phyloP scores from a whole-genome alignment of 495 filamentous ascomycete species.

The Penicillium canariense region DNA sequence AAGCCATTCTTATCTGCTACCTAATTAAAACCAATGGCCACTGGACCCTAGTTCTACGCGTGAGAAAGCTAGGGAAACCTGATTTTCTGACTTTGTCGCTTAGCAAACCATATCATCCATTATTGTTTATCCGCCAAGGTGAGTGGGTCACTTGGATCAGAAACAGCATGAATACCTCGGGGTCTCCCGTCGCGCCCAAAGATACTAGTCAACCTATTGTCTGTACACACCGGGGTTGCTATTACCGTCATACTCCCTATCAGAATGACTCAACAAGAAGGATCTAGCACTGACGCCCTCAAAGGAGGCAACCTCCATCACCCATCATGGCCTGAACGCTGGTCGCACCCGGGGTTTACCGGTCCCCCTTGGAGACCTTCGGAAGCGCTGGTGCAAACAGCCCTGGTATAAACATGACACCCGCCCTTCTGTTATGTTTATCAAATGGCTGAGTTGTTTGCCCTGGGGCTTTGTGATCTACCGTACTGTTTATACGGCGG shows the following conservation, averaged over 20 bases:
- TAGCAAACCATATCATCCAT: too few species aligned
- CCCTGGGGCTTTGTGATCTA: slow-evolving; percentile 6
- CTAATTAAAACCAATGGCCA: too few species aligned
- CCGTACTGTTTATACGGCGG: slow-evolving; percentile 4
- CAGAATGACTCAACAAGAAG: neutral
- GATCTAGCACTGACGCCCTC: neutral
- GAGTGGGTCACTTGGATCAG: too few species aligned
- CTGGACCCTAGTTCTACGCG: too few species aligned
- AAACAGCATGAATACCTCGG: too few species aligned
- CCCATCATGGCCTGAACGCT: slow-evolving; percentile 2
- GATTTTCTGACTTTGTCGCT: too few species aligned
- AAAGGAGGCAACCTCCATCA: neutral
- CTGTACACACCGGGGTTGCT: neutral
- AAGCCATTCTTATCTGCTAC: too few species aligned
- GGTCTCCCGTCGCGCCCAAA: too few species aligned
- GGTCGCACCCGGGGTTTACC: neutral
- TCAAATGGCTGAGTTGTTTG: neutral
- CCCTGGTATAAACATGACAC: neutral
- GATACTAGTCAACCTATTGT: too few species aligned
- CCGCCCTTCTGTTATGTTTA: neutral
- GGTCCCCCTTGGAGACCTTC: neutral
- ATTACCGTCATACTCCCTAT: neutral
- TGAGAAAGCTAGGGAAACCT: too few species aligned
- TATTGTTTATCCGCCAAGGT: too few species aligned
- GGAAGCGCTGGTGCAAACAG: neutral